Conservation (phyloP, 1,139 yeast genomes). For the Geotrichum citri-aurantii region DNA sequence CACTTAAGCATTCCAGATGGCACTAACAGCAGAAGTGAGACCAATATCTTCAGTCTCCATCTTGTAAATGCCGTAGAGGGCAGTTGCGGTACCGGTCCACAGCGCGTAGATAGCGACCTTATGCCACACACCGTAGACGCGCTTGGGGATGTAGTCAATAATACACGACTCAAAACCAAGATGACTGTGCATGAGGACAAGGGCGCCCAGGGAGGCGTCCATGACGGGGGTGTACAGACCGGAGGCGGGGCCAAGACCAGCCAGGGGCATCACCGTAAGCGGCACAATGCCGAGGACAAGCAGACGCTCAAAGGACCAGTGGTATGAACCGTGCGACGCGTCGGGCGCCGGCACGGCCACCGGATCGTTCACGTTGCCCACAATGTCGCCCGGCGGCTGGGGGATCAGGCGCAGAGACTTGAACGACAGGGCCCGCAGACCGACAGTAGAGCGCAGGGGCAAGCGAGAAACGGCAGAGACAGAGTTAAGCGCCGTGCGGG, state of each 20-base stretch:
- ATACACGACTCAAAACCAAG: conserved; percentile 83
- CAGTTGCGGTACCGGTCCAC: conserved; percentile 63
- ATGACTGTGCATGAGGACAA: conserved; percentile 67
- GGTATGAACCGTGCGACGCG: conserved; percentile 73
- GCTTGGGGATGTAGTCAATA: conserved; percentile 78
- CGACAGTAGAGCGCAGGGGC: neutral
- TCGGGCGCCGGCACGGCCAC: conserved; percentile 56
- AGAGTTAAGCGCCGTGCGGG: neutral
- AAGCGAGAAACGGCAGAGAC: neutral
- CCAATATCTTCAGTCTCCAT: conserved; percentile 66
- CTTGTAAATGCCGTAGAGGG: conserved; percentile 75
- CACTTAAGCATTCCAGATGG: conserved; percentile 45
- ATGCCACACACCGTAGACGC: conserved; percentile 74
- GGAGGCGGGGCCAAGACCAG: conserved; percentile 43
- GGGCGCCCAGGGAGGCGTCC: conserved; percentile 62
- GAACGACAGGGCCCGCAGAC: neutral
- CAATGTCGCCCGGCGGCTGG: conserved; percentile 39
- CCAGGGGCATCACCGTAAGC: conserved; percentile 62
- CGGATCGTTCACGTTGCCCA: conserved; percentile 78
- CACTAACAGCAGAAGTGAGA: conserved; percentile 37
- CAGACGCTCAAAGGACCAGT: conserved; percentile 79
- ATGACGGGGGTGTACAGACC: conserved; percentile 49
- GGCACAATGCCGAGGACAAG: conserved; percentile 74
- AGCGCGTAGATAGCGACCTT: conserved; percentile 57
- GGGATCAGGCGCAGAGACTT: conserved; percentile 37